Evolutionary conservation across 495 filamentous ascomycete genomes (phyloP), one percentile per base, ranked within the genome.

Genomic region (Cryomyces minteri): DNA sequence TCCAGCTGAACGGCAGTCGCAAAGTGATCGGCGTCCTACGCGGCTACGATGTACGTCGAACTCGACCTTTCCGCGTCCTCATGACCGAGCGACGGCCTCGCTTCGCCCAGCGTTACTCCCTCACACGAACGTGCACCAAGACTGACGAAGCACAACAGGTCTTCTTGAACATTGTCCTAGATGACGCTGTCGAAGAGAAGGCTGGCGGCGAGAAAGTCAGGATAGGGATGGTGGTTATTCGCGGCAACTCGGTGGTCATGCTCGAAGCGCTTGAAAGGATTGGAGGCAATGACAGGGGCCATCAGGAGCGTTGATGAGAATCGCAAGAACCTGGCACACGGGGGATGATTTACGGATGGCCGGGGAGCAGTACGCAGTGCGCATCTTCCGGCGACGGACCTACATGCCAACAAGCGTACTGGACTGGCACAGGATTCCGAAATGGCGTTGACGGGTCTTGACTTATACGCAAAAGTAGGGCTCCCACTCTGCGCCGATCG

Each of bases 101-200:
- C 7, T 18, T 43, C 3, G 9, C 7, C 8, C n/a, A 18, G 38
- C 18, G 10, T 37, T 25, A 0, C 32, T 25, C 18, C 18, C 18
- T 25, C 18, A 25, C 18, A 25, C 18, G 2, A 25, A 25, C 18
- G 18, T 25, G 18, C 18, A 25, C 18, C 18, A 25, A 25, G 18
- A 25, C 18, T 40, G 5, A 49, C 36, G 38, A 12, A 9, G 34
- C 34, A 38, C 9, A 31, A 8, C 60, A 98, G 90, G 87, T 95
- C 44, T 98, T 96, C 70, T 74, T 98, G 56, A 98, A 98, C 64
- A 87, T 98, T 56, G 88, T 96, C 29, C 75, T 98, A 10, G 92
- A 98, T 59, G 90, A 96, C 53, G 88, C 90, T n/a, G 80, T 93
- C 11, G 90, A 96, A 57, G 86, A 95, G 69, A 94, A 88, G 62